Evolutionary conservation across 2,329 filamentous ascomycete species (phyloP), one percentile per base, ranked within the genome.

Genomic region (Xylariaceae sp.): DNA sequence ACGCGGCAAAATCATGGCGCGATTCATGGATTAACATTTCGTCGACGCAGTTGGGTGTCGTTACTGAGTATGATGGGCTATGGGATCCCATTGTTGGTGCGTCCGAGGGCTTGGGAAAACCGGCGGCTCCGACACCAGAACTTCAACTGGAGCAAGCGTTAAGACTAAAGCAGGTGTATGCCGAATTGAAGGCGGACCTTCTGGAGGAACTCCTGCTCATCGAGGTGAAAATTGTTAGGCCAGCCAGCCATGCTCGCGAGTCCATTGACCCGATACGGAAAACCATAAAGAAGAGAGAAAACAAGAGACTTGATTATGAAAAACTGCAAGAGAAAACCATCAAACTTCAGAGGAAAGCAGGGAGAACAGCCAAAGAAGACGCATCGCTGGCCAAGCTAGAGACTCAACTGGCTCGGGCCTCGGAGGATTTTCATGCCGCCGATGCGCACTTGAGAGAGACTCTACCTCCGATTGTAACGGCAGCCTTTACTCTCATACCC

Each of bases 261-360:
- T 83, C 77, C 56, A 79, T 93, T 61, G 83, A 86, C 64, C 86
- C 88, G 1, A 80, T 94, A 71, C 87, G 88, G 69, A 94, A 92
- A 75, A 87, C 86, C 1, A 90, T 95, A 69, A 94, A 93, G 76
- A 92, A 90, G 73, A 80, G 91, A 51, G 89, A 94, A 70, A 89
- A 92, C 68, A 89, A 86, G 74, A 87, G 90, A 56, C 72, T 92
- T 60, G 91, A 95, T 71, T 94, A 86, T 70, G 91, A 96, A 74
- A 84, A 88, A 66, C 87, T 87, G 65, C 86, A 90, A 72, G 83
- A 86, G 66, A 85, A 86, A 62, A 85, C 87, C 42, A 87, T 89
- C 68, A 85, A 83, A 67, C 80, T 86, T 47, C 79, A 85, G 65
- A 87, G 86, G 71, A 94, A 94, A 73, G 77, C 82, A 18, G 86